Conservation (phyloP, 2,329 filamentous ascomycete genomes). For the Pyricularia sp. region DNA sequence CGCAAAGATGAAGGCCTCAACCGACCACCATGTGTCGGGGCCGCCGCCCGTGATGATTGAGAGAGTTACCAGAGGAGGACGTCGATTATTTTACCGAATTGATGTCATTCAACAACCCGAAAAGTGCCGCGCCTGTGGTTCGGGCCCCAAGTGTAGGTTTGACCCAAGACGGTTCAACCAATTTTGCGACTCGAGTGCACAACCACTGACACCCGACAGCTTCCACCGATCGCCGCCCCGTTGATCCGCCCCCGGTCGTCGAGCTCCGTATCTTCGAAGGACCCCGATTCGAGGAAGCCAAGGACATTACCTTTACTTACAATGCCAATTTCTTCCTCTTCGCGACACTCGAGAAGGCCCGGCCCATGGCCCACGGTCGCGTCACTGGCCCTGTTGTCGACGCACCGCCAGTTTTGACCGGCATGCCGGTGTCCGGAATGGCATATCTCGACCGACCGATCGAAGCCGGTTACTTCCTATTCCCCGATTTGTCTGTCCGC, state of each 20-base stretch:
- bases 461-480: conserved; percentile 86
- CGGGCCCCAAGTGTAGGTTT: conserved; percentile 83
- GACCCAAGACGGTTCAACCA: conserved; percentile 2
- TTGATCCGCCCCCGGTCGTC: conserved; percentile 90
- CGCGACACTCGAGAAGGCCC: conserved; percentile 79
- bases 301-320: conserved; percentile 79
- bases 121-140: conserved; percentile 88
- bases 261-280: conserved; percentile 81
- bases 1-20: not conserved
- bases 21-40: not conserved
- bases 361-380: conserved; percentile 73
- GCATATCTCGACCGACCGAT: conserved; percentile 84
- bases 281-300: conserved; percentile 45
- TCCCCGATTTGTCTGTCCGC: conserved; percentile 89
- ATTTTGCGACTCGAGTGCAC: not conserved
- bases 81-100: conserved; percentile 71
- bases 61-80: conserved; percentile 63
- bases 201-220: conserved; percentile 35
- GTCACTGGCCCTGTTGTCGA: conserved; percentile 57
- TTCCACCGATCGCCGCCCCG: conserved; percentile 79
- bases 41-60: conserved; percentile 19
- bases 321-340: conserved; percentile 96
- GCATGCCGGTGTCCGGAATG: conserved; percentile 90
- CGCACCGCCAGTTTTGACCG: conserved; percentile 77
- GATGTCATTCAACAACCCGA: conserved; percentile 90